Base-by-base conservation (phyloP, 192 early-diverging fungal genomes). In the Backusella psychrophila region DNA sequence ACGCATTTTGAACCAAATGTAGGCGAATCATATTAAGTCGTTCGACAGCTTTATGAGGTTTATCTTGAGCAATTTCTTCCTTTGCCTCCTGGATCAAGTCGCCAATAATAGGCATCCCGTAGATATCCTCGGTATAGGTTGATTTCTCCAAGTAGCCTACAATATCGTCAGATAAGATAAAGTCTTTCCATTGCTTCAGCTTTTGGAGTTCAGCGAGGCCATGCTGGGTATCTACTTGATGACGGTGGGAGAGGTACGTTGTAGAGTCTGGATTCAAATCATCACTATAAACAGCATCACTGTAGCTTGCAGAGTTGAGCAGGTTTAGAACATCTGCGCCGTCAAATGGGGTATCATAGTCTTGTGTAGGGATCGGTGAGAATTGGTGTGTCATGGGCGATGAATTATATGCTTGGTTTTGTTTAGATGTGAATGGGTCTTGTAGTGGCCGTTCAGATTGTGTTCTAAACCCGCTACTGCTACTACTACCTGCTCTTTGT, bases 101-200 rank as follows among this genome's bases (percentile, higher is more conserved):
- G 17, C 81, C 42, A 67, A 72, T 56, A 26, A 38, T 14, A 0
- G 85, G 82, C 14, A 84, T 35, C 3, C 72, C 80, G 65, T 86
- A 81, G 0, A 86, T 66, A 69, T 86, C 85, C 34, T 86, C 78
- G 6, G 72, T 75, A 73, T 86, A 86, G 2, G 46, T 67, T 15
- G 70, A 73, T n/a, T 81, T 46, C 38, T 21, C 12, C n/a, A 86
- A 44, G 71, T 85, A 85, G 19, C 31, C 59, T 21, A 77, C 69
- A 34, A 85, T 80, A 65, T 86, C 82, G 14, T 83, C 71, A n/a
- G 71, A n/a, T n/a, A 73, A 46, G n/a, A 85, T 35, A 26, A 80
- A 76, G 4, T 70, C 65, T 19, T 74, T 76, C 6, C n/a, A 38
- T n/a, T 46, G 34, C 3, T 14, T 14, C 8, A 35, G 19, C 19